Evolutionary conservation across 108 stramenopile genomes (phyloP).

Genomic region (Cyclotella kingstonii): DNA sequence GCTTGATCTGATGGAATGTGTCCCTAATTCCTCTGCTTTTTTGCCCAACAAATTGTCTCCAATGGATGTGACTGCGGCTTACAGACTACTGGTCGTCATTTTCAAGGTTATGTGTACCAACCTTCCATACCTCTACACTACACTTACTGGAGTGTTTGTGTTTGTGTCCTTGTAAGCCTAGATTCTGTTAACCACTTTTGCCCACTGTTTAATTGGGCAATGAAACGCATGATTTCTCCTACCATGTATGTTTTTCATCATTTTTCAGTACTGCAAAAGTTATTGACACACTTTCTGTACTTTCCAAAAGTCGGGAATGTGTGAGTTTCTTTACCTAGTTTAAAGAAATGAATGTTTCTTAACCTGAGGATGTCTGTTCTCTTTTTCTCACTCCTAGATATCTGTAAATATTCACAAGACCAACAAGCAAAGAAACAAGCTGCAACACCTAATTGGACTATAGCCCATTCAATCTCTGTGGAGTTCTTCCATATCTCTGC

Average conservation of each 20-base stretch:
- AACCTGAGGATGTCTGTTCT: not conserved
- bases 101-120: not conserved
- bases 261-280: not conserved
- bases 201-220: not conserved
- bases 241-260: not conserved
- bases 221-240: not conserved
- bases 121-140: not conserved
- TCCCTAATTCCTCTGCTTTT: not conserved
- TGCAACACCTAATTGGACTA: not conserved
- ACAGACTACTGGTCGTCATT: not conserved
- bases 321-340: not conserved
- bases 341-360: not conserved
- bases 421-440: conserved; percentile 3
- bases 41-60: not conserved
- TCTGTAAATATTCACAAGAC: conserved; percentile 9
- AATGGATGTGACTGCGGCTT: not conserved
- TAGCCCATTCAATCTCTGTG: not conserved
- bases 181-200: not conserved
- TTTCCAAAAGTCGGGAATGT: not conserved
- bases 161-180: not conserved
- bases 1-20: conserved; percentile 1
- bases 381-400: not conserved
- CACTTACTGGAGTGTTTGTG: not conserved
- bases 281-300: not conserved
- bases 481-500: not conserved